Evolutionary conservation across 176 grass and related monocot genomes (phyloP).

Genomic region (Eremochloa ophiuroides): DNA sequence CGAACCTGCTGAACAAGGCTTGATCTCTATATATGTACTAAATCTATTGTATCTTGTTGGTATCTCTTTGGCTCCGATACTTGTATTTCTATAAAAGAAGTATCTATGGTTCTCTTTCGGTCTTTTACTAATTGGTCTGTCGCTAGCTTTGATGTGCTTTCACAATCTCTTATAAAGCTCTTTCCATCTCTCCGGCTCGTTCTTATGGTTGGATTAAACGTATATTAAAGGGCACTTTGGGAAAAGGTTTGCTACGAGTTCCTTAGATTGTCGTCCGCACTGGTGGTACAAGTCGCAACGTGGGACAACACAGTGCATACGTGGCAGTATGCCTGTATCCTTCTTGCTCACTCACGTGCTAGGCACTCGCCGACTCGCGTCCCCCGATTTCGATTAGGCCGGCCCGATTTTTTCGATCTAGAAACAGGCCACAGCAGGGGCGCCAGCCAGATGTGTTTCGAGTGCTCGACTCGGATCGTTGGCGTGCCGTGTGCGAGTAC

Average conservation of each 20-base stretch:
- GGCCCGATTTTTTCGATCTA: neutral
- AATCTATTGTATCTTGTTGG: too few relatives aligned
- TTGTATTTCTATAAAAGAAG: neutral
- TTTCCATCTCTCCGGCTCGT: too few relatives aligned
- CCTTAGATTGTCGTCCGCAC: neutral
- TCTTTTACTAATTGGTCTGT: neutral
- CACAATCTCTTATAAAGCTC: too few relatives aligned
- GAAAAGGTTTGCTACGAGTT: neutral
- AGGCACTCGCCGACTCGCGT: neutral
- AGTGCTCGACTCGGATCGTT: neutral
- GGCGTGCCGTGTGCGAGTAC: neutral
- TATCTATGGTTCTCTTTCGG: neutral
- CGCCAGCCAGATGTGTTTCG: neutral
- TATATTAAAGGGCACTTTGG: conserved; percentile 27
- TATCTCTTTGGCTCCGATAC: neutral
- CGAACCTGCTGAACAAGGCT: too few relatives aligned
- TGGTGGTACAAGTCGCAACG: neutral
- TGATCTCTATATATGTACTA: too few relatives aligned
- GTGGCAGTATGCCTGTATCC: neutral
- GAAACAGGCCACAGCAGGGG: neutral
- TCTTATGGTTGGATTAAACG: neutral
- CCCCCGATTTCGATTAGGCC: neutral
- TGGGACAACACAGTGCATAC: neutral
- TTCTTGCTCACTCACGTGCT: conserved; percentile 2
- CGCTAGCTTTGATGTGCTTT: too few relatives aligned